phyloP scores from a whole-genome alignment of 352 stramenopile genomes.

The Pilasporangium apinafurcum region DNA sequence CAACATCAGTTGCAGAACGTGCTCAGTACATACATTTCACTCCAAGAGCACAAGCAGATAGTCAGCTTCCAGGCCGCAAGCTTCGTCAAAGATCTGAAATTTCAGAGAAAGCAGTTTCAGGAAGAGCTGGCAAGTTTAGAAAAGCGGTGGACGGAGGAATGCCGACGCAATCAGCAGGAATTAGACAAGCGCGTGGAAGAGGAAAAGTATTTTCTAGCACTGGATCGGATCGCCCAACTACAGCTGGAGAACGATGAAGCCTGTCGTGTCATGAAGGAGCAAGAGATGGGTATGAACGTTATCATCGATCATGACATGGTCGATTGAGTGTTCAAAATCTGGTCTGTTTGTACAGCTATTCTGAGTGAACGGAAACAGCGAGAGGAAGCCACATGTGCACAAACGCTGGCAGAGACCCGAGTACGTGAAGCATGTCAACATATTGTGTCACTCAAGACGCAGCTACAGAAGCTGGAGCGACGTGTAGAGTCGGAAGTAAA shows the following conservation, averaged over 20 bases:
- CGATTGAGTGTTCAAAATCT: not conserved
- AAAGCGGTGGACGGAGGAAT: conserved; percentile 17
- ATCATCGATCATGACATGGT: not conserved
- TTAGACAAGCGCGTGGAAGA: conserved; percentile 10
- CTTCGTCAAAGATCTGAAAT: conserved; percentile 16
- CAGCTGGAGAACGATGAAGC: conserved; percentile 27
- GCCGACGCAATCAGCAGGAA: conserved; percentile 11
- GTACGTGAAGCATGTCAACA: conserved; percentile 33
- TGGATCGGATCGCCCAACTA: conserved; percentile 26
- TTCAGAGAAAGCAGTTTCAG: conserved; percentile 11
- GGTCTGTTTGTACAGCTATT: not conserved
- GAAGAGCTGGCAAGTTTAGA: conserved; percentile 18
- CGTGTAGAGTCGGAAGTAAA: conserved; percentile 8
- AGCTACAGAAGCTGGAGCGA: conserved; percentile 14
- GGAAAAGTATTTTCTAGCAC: conserved; percentile 15
- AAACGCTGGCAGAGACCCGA: conserved; percentile 10
- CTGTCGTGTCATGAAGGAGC: conserved; percentile 15
- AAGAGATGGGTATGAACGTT: conserved; percentile 11
- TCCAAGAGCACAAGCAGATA: conserved; percentile 43
- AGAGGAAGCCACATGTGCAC: conserved; percentile 4
- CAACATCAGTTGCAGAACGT: conserved; percentile 38
- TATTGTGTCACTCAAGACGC: conserved; percentile 33
- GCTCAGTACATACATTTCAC: conserved; percentile 35
- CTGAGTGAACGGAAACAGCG: conserved; percentile 5
- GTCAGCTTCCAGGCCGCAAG: conserved; percentile 12